These are phyloP conservation scores for Cercophora scortea DNA, from an alignment of 495 filamentous ascomycete genomes.

Conservation along the genomic window DNA sequence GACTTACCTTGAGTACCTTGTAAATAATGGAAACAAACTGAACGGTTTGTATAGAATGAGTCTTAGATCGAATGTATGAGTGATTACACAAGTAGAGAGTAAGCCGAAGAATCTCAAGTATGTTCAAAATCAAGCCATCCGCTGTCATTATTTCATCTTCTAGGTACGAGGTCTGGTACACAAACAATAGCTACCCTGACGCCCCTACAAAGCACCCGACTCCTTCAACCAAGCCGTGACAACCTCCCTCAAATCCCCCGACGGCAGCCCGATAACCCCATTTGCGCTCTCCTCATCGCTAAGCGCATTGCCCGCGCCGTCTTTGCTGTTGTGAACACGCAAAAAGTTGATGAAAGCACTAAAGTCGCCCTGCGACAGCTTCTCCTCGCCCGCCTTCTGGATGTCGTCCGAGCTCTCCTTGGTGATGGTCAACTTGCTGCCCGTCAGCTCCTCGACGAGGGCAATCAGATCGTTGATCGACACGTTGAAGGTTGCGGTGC, in stretches of 20 bases:
- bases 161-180: too few relatives aligned
- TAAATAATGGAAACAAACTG: too few relatives aligned
- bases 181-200: too few relatives aligned
- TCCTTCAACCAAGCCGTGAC: conserved; percentile 12
- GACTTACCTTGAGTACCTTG: too few relatives aligned
- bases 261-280: conserved; percentile 10
- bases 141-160: too few relatives aligned
- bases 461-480: conserved; percentile 48
- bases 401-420: conserved; percentile 33
- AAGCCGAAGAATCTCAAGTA: too few relatives aligned
- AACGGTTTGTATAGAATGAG: too few relatives aligned
- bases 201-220: background rate
- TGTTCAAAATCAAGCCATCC: too few relatives aligned
- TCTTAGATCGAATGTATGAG: too few relatives aligned
- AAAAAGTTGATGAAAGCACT: conserved; percentile 36
- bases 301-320: conserved; percentile 39
- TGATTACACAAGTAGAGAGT: too few relatives aligned
- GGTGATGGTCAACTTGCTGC: conserved; percentile 31
- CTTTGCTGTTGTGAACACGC: conserved; percentile 24
- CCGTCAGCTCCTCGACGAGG: conserved; percentile 41
- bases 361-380: conserved; percentile 33
- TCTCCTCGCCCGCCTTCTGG: conserved; percentile 34
- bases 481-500: conserved; percentile 40
- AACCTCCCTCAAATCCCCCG: conserved; percentile 15
- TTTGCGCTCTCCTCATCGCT: conserved; percentile 21